Conservation (phyloP, 768 basidiomycete species). For the Amyloporia xantha region DNA sequence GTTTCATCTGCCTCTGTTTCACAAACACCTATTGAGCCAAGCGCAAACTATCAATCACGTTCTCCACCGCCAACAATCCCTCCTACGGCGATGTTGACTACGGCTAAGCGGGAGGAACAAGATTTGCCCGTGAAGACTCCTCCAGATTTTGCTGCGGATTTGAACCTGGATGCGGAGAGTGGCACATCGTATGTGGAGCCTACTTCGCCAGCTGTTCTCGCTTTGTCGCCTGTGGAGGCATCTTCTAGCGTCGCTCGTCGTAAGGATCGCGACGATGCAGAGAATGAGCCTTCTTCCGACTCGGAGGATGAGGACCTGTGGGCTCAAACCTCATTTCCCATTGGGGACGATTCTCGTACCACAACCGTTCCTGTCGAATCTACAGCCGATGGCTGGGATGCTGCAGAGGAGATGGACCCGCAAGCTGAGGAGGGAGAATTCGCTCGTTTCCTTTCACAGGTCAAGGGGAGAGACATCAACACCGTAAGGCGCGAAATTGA, state of each 20-base stretch:
- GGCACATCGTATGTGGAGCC: neutral
- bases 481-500: slow-evolving; percentile 85
- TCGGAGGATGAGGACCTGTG: slow-evolving; percentile 14
- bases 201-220: neutral
- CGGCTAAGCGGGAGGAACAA: neutral
- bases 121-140: no score
- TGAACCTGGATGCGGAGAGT: no score
- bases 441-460: slow-evolving; percentile 85
- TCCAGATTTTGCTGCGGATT: no score
- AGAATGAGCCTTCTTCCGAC: neutral
- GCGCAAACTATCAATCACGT: no score
- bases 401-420: slow-evolving; percentile 79
- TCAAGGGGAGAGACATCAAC: slow-evolving; percentile 81
- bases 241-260: neutral
- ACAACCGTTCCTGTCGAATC: slow-evolving; percentile 21
- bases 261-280: neutral
- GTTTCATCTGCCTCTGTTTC: no score
- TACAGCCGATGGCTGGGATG: slow-evolving; percentile 55
- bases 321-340: slow-evolving; percentile 36
- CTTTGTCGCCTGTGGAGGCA: neutral
- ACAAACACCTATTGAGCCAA: neutral
- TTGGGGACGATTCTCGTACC: slow-evolving; percentile 3
- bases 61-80: neutral
- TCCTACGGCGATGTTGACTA: neutral
- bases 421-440: slow-evolving; percentile 82